Evolutionary conservation across 345 rosid species (phyloP), one percentile per base, ranked within the genome.

Genomic region (Rhodamnia rubescens): DNA sequence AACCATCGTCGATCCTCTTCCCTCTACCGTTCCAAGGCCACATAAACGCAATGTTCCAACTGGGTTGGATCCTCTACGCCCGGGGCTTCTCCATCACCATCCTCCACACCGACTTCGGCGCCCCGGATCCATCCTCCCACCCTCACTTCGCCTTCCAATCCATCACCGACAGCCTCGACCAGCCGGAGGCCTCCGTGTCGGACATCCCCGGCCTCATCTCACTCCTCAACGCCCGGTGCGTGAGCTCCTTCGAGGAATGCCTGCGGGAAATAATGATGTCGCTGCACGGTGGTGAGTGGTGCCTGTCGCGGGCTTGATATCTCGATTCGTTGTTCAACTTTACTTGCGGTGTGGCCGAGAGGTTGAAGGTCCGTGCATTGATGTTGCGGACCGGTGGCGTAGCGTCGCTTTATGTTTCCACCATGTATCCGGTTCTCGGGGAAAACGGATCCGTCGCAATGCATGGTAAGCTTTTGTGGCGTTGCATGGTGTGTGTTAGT

Each of bases 391-490:
- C n/a, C n/a, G n/a, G n/a, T n/a, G n/a, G n/a, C n/a, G n/a, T n/a
- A n/a, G n/a, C n/a, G n/a, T n/a, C n/a, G n/a, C n/a, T n/a, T n/a
- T n/a, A n/a, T n/a, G n/a, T n/a, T n/a, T n/a, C n/a, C n/a, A n/a
- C n/a, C n/a, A n/a, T n/a, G n/a, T n/a, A n/a, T n/a, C n/a, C n/a
- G n/a, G n/a, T n/a, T n/a, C n/a, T n/a, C n/a, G n/a, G n/a, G n/a
- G n/a, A n/a, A n/a, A n/a, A n/a, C n/a, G 93, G 91, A 4, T 89
- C 89, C 52, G 58, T 92, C 10, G 91, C 90, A 15, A 53, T 86
- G 22, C 86, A 85, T 86, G 92, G 91, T 89, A 50, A 61, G 29
- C 29, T 26, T 24, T 56, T 22, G 2, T 26, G 14, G 53, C 4
- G 14, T 26, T 36, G 2, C 40, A 36, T 36, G 40, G 40, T 36